Base-by-base conservation (phyloP, 2,329 filamentous ascomycete species). In the Diaporthe citrichinensis region DNA sequence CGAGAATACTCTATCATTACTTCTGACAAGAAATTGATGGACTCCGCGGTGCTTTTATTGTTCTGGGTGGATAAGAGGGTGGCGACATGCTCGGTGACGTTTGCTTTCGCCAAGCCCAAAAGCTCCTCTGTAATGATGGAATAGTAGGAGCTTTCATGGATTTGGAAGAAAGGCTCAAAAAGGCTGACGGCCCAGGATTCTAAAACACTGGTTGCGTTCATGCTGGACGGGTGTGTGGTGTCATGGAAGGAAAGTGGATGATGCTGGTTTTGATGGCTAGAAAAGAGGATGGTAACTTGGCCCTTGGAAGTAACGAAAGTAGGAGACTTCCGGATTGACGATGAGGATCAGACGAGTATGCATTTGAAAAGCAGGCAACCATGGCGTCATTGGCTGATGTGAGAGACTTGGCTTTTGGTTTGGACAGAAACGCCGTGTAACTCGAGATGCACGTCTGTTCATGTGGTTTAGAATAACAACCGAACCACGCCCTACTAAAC, bases 351-450 rank as follows among this genome's bases (percentile, higher is more conserved):
- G 3, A 5, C 6, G 17, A 23, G 7, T 28, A 34, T 9, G 8
- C 1, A 4, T 2, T 17, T 23, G 3, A 25, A 25, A 59, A 39
- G 2, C 12, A 41, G 10, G 23, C 23, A 15, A 10, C 15, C 9
- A 59, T 59, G 34, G 34, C 28, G 34, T 59, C 57, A 59, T n/a
- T 39, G 12, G 34, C 57, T 59, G 57, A 59, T 39, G 57, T 59
- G 34, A 39, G 34, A 59, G 36, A n/a, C 20, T 28, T 23, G 34
- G 57, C 23, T 59, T 28, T 34, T 4, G 28, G 6, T 49, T 23
- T 49, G 20, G 17, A 20, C 3, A 20, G 44, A 23, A 23, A 23
- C 20, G 28, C 31, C n/a, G 55, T 59, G 55, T 36, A 59, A 36
- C 31, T 36, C 23, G 17, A 59, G 10, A 14, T 59, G 25, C n/a